A percentile compares a stretch with the other conserved stretches of the same genome.
phyloP scores from a whole-genome alignment of 1,284 basidiomycete species.

The Trichosporon faecale region DNA sequence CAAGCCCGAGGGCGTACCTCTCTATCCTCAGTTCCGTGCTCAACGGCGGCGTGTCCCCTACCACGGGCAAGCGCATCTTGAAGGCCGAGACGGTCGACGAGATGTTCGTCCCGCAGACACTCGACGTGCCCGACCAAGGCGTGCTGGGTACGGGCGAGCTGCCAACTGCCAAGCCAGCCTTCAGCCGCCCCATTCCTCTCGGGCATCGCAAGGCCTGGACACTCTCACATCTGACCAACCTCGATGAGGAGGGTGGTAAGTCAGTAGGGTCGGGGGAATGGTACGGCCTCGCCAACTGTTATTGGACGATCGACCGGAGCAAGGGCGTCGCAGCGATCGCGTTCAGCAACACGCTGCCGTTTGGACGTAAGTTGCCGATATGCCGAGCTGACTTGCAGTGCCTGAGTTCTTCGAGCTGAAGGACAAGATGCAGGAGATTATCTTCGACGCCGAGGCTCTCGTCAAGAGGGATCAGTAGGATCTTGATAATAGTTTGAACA shows the following conservation, averaged over 20 bases:
- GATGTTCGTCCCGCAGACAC: slow-evolving; percentile 28
- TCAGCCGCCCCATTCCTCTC: slow-evolving; percentile 13
- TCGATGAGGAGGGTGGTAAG: slow-evolving; percentile 27
- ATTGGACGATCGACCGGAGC: slow-evolving; percentile 29
- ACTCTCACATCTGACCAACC: slow-evolving; percentile 28
- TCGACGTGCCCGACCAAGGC: slow-evolving; percentile 22
- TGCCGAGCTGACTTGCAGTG: not conserved
- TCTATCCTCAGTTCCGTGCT: slow-evolving; percentile 21
- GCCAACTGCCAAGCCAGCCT: not conserved
- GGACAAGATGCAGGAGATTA: not conserved
- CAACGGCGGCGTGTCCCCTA: slow-evolving; percentile 20
- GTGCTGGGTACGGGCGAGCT: slow-evolving; percentile 16
- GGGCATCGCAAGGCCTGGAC: slow-evolving; percentile 24
- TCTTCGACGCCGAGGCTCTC: too few species aligned
- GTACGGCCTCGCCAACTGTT: slow-evolving; percentile 30
- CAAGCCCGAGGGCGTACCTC: slow-evolving; percentile 26
- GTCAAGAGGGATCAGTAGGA: too few species aligned
- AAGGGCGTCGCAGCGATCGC: not conserved
- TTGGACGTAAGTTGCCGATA: not conserved
- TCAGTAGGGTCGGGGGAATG: slow-evolving; percentile 29
- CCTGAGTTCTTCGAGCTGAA: slow-evolving; percentile 1
- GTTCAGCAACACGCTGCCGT: slow-evolving; percentile 1
- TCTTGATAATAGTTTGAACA: too few species aligned
- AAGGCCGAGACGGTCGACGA: slow-evolving; percentile 22
- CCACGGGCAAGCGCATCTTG: slow-evolving; percentile 23